Conservation (phyloP, 1,284 basidiomycete genomes). For the Melampsora americana region DNA sequence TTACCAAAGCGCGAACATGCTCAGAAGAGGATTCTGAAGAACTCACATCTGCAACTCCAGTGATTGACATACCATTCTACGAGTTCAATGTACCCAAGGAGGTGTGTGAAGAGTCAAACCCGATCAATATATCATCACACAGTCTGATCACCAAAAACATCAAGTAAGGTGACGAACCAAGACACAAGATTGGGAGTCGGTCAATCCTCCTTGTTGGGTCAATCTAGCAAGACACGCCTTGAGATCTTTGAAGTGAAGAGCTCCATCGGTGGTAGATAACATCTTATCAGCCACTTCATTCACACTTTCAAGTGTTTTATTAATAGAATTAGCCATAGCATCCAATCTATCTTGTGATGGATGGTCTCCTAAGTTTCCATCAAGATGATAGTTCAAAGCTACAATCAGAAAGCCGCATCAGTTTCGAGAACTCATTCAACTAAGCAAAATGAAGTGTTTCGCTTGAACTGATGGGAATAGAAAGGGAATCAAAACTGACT, state of each 20-base stretch:
- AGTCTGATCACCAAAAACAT: neutral
- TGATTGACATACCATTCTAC: slow-evolving; percentile 32
- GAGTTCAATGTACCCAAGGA: no score
- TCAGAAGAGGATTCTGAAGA: neutral
- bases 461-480: no score
- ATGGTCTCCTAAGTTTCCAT: no score
- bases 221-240: slow-evolving; percentile 16
- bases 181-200: slow-evolving; percentile 21
- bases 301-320: slow-evolving; percentile 35
- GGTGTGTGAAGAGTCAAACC: no score
- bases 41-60: slow-evolving; percentile 33
- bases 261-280: slow-evolving; percentile 25
- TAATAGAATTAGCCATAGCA: slow-evolving; percentile 30
- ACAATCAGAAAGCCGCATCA: no score
- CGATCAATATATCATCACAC: neutral
- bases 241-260: slow-evolving; percentile 25
- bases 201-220: slow-evolving; percentile 26
- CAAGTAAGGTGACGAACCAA: slow-evolving; percentile 7
- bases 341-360: slow-evolving; percentile 10
- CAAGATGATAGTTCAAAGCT: no score
- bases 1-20: no score
- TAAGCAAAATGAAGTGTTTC: neutral
- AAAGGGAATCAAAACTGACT: no score
- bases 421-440: neutral
- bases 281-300: slow-evolving; percentile 26